phyloP scores from a whole-genome alignment of 2,329 filamentous ascomycete genomes.

The Diplodia intermedia region DNA sequence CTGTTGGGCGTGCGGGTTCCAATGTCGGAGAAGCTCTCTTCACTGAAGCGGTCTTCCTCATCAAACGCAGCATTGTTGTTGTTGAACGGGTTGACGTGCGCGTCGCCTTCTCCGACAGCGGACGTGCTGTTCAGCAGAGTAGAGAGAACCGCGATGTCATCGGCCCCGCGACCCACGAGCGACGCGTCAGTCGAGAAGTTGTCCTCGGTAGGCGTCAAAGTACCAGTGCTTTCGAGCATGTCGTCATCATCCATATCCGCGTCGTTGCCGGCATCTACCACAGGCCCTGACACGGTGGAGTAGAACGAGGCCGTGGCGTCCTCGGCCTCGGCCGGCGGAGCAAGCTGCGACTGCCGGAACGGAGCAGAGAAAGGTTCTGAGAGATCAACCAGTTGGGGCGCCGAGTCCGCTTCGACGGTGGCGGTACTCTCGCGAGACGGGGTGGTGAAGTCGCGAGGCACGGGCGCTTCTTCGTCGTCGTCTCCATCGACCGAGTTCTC shows the following conservation, averaged over 20 bases:
- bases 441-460: constrained; percentile 42
- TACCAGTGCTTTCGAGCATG: constrained; percentile 43
- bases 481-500: constrained; percentile 34
- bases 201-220: constrained; percentile 49
- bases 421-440: constrained; percentile 42
- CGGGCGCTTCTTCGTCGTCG: constrained; percentile 43
- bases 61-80: constrained; percentile 43
- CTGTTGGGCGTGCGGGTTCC: constrained; percentile 46
- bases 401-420: constrained; percentile 40
- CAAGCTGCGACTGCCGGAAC: constrained; percentile 38
- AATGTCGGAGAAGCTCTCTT: constrained; percentile 45
- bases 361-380: constrained; percentile 36
- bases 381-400: constrained; percentile 44
- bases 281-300: constrained; percentile 38
- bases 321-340: constrained; percentile 8
- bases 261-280: constrained; percentile 34
- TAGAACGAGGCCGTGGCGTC: constrained; percentile 42
- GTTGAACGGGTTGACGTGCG: constrained; percentile 38
- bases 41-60: constrained; percentile 44
- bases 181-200: constrained; percentile 40
- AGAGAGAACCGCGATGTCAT: constrained; percentile 44
- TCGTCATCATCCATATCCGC: constrained; percentile 37
- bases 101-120: constrained; percentile 45
- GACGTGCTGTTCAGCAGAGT: constrained; percentile 27
- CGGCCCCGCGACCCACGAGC: constrained; percentile 41